These are phyloP conservation scores for Pythium scleroteichum DNA, from an alignment of 352 stramenopile genomes.

Conservation along the genomic window DNA sequence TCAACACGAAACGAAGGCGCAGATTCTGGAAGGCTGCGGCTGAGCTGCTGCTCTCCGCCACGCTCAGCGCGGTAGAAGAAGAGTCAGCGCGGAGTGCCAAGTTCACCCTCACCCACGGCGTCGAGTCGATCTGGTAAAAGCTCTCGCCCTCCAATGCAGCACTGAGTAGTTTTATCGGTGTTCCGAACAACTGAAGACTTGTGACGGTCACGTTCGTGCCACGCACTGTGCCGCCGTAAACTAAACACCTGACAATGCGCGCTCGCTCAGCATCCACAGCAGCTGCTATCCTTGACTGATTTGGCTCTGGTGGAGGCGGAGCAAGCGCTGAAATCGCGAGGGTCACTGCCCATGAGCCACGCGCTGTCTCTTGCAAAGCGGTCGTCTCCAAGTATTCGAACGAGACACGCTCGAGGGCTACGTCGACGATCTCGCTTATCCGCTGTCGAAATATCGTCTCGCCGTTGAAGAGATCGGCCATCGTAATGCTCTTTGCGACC, in stretches of 20 bases:
- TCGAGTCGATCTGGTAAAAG: constrained; percentile 36
- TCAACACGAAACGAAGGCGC: constrained; percentile 32
- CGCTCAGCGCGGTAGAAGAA: neutral
- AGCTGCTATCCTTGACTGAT: neutral
- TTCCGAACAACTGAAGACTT: constrained; percentile 30
- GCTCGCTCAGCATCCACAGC: constrained; percentile 27
- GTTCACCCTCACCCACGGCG: constrained; percentile 26
- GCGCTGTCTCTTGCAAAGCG: constrained; percentile 10
- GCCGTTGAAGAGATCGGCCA: constrained; percentile 28
- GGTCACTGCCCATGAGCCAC: constrained; percentile 21
- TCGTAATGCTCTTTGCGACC: constrained; percentile 26
- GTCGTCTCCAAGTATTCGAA: constrained; percentile 37
- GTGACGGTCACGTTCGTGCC: constrained; percentile 22
- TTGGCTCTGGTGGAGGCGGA: constrained; percentile 1
- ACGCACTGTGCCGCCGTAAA: constrained; percentile 18
- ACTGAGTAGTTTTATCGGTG: constrained; percentile 21
- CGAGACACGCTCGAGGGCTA: constrained; percentile 19
- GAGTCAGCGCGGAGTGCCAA: constrained; percentile 20
- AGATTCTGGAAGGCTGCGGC: constrained; percentile 30
- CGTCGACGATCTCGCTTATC: constrained; percentile 29
- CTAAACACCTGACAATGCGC: constrained; percentile 23
- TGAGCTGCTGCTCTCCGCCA: neutral
- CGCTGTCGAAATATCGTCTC: constrained; percentile 31
- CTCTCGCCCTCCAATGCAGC: constrained; percentile 28
- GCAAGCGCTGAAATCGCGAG: constrained; percentile 31